Evolutionary conservation across 2,329 filamentous ascomycete species (phyloP), one percentile per base, ranked within the genome.

Genomic region (Nemania diffusa): DNA sequence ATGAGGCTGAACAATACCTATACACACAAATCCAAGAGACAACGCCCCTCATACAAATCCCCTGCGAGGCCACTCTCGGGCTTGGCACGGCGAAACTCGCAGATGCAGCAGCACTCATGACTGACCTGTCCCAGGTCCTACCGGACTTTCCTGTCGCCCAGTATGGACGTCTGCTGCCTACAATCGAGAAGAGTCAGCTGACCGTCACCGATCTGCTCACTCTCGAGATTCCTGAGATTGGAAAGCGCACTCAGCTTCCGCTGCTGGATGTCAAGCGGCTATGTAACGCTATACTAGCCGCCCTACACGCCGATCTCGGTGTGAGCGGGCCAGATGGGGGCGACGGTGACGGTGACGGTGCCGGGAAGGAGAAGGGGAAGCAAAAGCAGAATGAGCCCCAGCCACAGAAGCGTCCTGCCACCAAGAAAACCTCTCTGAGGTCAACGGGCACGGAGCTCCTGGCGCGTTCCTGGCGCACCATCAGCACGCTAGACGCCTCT

Each of bases 191-290:
- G 78, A 89, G 92, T 74, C 84, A 85, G 58, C 84, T 99, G 77
- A 92, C 92, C 27, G 92, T 92, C 34, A 90, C 89, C 73, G 96
- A 99, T 78, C 87, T 99, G 56, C 85, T 99, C 74, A 92, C 92
- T 2, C 89, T 97, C 69, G 92, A 97, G 76, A 86, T 90, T 3
- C 84, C 90, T 68, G 92, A 97, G 76, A 88, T 98, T 71, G 93
- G 93, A 64, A 96, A 92, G 82, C 91, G 93, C 78, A 94, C 94
- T 57, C 90, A 91, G 70, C 84, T 97, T 20, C 93, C 95, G 2
- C 84, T 95, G 7, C 85, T 91, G 44, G 93, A 97, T 76, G 84
- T 97, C 73, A 92, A 90, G 79, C 88, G 90, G 68, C 84, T 98
- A 40, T 86, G 88, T 69, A 85, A 86, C 63, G 89, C 90, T 61